Conservation (phyloP, 306 rosid species). For the Gastrolobium villosum region DNA sequence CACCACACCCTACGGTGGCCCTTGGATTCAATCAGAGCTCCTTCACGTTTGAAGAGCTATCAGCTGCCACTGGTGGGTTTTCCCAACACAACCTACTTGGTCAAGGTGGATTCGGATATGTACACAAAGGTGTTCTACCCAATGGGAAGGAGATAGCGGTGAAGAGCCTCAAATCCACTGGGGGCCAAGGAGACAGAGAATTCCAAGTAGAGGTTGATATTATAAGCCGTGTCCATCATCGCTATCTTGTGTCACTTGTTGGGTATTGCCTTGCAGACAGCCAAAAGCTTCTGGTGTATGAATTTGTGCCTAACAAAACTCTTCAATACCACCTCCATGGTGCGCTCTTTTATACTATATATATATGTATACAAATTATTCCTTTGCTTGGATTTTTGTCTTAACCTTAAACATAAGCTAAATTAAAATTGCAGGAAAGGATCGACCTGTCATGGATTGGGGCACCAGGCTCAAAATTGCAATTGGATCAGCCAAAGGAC, state of each 20-base stretch:
- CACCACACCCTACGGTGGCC: conserved; percentile 77
- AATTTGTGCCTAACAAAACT: conserved; percentile 84
- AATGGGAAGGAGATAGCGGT: conserved; percentile 93
- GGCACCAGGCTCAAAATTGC: conserved; percentile 74
- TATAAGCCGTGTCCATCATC: conserved; percentile 94
- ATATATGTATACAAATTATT: background rate
- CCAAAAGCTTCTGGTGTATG: conserved; percentile 71
- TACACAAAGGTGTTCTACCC: conserved; percentile 84
- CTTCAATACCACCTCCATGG: conserved; percentile 88
- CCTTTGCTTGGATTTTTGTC: background rate
- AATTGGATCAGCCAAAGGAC: conserved; percentile 88
- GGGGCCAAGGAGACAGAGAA: conserved; percentile 79
- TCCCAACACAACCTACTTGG: conserved; percentile 64
- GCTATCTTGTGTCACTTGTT: conserved; percentile 89
- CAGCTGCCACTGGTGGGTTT: conserved; percentile 71
- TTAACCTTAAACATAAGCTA: background rate
- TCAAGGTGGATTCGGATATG: conserved; percentile 88
- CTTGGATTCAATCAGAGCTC: conserved; percentile 80
- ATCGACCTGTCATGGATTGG: conserved; percentile 75
- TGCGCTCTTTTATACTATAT: background rate
- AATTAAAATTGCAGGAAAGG: conserved; percentile 55
- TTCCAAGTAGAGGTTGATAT: conserved; percentile 86
- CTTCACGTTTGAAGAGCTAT: conserved; percentile 72
- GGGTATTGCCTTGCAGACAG: conserved; percentile 72
- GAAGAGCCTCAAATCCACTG: conserved; percentile 75